Conservation (phyloP, 2,329 filamentous ascomycete species). For the Dryadomyces quercus-mongolicae region DNA sequence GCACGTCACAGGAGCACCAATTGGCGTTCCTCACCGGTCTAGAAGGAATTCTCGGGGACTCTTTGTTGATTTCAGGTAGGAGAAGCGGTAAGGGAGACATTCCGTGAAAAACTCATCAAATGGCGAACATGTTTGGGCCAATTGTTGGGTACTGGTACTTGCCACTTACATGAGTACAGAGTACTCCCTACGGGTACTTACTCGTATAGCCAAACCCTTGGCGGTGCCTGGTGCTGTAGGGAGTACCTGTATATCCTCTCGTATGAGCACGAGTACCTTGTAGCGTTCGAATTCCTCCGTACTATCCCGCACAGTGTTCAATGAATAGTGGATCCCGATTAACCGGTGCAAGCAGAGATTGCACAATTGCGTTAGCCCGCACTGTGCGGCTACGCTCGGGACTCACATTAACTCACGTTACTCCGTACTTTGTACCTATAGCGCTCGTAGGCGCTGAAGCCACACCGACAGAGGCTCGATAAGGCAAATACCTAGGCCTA, state of each 20-base stretch:
- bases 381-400: background rate
- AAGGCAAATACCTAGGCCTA: too few relatives aligned
- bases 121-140: background rate
- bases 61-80: background rate
- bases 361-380: background rate
- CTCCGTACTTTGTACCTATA: too few relatives aligned
- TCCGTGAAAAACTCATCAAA: background rate
- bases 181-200: too few relatives aligned
- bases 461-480: background rate
- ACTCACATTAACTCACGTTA: too few relatives aligned
- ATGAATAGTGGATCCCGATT: too few relatives aligned
- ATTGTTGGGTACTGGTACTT: too few relatives aligned
- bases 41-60: background rate
- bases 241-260: too few relatives aligned
- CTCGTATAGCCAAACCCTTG: too few relatives aligned
- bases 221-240: background rate
- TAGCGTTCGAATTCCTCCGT: background rate
- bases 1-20: background rate
- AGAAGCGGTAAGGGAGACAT: background rate
- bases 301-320: background rate
- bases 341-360: too few relatives aligned
- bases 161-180: too few relatives aligned
- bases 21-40: background rate
- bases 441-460: background rate
- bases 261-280: background rate